phyloP scores from a whole-genome alignment of 306 rosid genomes.

The Luffa acutangula region DNA sequence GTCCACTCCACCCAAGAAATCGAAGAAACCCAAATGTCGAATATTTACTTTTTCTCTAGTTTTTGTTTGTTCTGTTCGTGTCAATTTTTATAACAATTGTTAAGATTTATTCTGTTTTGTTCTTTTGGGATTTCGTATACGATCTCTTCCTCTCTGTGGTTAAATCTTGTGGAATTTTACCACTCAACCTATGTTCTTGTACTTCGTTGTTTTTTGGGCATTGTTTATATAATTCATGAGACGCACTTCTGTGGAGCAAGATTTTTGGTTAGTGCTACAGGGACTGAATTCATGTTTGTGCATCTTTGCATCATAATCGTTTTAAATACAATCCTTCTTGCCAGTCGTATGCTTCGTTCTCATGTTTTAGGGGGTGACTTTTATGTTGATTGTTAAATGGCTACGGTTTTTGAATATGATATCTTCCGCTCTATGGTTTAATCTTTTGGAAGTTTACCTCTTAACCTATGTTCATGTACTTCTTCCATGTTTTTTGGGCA shows the following conservation, averaged over 20 bases:
- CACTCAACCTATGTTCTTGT: neutral
- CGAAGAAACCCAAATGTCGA: constrained; percentile 14
- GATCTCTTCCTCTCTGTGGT: neutral
- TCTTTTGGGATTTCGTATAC: neutral
- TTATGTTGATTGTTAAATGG: neutral
- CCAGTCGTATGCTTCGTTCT: neutral
- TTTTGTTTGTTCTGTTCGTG: neutral
- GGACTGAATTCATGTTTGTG: neutral
- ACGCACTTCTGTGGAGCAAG: neutral
- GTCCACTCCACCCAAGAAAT: constrained; percentile 9
- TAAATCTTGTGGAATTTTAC: neutral
- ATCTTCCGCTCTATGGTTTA: neutral
- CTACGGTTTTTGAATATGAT: neutral
- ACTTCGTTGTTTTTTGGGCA: neutral
- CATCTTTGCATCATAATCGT: neutral
- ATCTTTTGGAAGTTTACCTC: neutral
- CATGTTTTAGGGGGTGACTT: neutral
- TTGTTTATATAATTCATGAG: neutral
- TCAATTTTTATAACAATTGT: neutral
- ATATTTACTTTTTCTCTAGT: neutral
- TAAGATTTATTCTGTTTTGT: neutral
- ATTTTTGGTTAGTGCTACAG: neutral
- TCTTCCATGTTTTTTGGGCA: neutral
- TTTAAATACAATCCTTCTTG: neutral
- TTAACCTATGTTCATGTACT: neutral